Evolutionary conservation across 805 yeast genomes (phyloP).

Genomic region (Yarrowia alimentaria): DNA sequence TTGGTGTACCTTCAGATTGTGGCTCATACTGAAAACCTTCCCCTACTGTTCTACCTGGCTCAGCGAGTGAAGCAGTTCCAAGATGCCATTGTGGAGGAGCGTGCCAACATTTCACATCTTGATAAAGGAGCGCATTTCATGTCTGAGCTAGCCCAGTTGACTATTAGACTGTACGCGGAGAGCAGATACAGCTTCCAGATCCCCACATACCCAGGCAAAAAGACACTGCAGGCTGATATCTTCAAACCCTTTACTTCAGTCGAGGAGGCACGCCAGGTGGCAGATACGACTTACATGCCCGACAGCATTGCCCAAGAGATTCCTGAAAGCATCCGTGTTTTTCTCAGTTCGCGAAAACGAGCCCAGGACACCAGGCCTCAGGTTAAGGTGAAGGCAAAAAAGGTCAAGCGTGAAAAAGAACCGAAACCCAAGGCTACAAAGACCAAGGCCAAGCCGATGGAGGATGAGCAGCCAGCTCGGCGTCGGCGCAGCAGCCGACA

Average conservation of each 20-base stretch:
- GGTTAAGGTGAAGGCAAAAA: constrained; percentile 2
- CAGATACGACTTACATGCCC: constrained; percentile 56
- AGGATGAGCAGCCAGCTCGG: constrained; percentile 31
- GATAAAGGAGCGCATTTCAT: constrained; percentile 49
- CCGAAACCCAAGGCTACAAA: too few species aligned
- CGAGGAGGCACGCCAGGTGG: constrained; percentile 56
- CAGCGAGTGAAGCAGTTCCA: constrained; percentile 76
- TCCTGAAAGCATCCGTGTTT: constrained; percentile 22
- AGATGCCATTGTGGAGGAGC: constrained; percentile 46
- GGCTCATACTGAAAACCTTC: constrained; percentile 63
- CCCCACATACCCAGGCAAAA: constrained; percentile 73
- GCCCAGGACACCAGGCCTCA: background rate
- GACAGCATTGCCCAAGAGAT: constrained; percentile 42
- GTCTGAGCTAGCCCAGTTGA: constrained; percentile 70
- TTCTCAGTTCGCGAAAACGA: constrained; percentile 17
- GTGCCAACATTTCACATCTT: constrained; percentile 40
- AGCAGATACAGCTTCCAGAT: constrained; percentile 64
- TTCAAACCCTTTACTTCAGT: constrained; percentile 60
- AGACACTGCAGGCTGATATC: constrained; percentile 66
- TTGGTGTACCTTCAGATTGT: constrained; percentile 58
- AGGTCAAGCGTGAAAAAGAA: too few species aligned
- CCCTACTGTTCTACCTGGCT: constrained; percentile 70
- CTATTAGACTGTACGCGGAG: constrained; percentile 58
- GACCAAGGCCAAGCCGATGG: background rate
- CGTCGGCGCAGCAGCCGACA: constrained; percentile 33